Evolutionary conservation across 805 yeast species (phyloP).

Genomic region (Soucietia sequanensis): DNA sequence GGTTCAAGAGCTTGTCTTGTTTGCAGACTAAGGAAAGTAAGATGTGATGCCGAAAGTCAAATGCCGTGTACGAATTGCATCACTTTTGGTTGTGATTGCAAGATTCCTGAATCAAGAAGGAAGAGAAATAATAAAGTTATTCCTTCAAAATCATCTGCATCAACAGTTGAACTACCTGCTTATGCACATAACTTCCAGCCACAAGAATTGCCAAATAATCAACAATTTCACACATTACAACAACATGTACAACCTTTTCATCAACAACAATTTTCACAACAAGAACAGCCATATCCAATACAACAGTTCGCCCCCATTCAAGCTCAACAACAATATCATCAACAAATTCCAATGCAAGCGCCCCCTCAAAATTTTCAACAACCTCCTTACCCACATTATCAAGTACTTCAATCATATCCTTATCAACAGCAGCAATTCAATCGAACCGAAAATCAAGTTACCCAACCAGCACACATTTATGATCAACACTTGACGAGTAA

Average conservation of each 20-base stretch:
- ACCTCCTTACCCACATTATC: not conserved
- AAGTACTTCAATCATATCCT: no score
- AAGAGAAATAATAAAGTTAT: not conserved
- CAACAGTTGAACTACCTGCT: not conserved
- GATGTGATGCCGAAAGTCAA: conserved; percentile 48
- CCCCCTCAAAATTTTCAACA: not conserved
- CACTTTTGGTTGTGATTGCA: conserved; percentile 8
- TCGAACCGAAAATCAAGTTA: no score
- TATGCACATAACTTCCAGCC: no score
- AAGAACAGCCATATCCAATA: no score
- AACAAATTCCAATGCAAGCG: no score
- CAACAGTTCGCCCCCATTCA: not conserved
- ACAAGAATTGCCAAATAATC: no score
- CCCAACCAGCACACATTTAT: no score
- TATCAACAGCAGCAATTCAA: no score
- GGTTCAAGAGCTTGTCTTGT: conserved; percentile 73
- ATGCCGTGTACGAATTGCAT: conserved; percentile 51
- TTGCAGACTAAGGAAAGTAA: conserved; percentile 63
- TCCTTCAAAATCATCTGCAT: not conserved
- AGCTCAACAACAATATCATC: not conserved
- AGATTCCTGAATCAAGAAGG: conserved; percentile 7
- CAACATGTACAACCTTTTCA: no score
- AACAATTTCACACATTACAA: no score
- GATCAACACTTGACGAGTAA: no score
- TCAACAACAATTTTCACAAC: no score